Conservation (phyloP, 805 yeast species). For the Metschnikowia continentalis region DNA sequence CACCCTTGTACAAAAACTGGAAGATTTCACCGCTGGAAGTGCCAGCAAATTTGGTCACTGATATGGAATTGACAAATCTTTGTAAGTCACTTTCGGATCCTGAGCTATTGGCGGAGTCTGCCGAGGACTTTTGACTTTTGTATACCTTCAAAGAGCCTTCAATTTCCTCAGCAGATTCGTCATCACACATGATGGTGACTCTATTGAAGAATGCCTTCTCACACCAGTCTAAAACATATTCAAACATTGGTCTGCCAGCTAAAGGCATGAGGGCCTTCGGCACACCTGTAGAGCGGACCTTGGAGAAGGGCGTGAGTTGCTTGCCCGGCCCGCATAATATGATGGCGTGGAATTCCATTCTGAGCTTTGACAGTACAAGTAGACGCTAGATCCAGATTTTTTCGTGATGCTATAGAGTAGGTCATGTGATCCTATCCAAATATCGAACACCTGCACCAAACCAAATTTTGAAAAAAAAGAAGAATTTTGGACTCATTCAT, state of each 20-base stretch:
- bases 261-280: constrained; percentile 87
- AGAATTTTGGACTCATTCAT: background rate
- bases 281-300: constrained; percentile 55
- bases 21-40: constrained; percentile 61
- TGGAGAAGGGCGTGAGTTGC: constrained; percentile 66
- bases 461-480: background rate
- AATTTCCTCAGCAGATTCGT: constrained; percentile 45
- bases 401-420: constrained; percentile 2
- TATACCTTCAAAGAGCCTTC: constrained; percentile 47
- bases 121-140: constrained; percentile 30
- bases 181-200: constrained; percentile 59
- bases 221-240: constrained; percentile 90
- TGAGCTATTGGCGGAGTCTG: constrained; percentile 13
- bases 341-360: constrained; percentile 90
- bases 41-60: constrained; percentile 20
- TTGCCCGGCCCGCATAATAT: constrained; percentile 85
- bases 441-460: background rate
- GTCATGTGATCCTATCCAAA: constrained; percentile 1
- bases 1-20: constrained; percentile 42
- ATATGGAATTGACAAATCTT: constrained; percentile 20
- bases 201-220: constrained; percentile 74
- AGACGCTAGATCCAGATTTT: background rate
- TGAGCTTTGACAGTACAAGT: constrained; percentile 8
- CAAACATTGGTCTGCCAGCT: constrained; percentile 85
- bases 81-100: constrained; percentile 14